Evolutionary conservation across 1,284 basidiomycete species (phyloP).

Genomic region (Hemileccinum hortonii): DNA sequence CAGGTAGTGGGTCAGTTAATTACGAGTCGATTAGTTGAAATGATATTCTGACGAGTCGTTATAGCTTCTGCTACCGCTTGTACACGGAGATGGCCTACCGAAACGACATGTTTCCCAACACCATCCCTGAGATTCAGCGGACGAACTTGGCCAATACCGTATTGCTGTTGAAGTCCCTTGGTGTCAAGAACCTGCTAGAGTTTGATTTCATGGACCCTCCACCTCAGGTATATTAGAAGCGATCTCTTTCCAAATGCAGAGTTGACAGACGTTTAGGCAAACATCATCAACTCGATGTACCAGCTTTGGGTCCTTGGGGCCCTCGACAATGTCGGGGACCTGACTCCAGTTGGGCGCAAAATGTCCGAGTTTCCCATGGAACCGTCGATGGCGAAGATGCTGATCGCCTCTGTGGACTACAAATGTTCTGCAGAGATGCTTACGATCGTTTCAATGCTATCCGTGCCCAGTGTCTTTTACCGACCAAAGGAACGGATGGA

Average conservation of each 20-base stretch:
- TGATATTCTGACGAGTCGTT: slow-evolving; percentile 10
- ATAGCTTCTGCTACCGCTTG: slow-evolving; percentile 88
- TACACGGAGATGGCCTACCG: slow-evolving; percentile 85
- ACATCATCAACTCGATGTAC: slow-evolving; percentile 98
- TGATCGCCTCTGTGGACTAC: slow-evolving; percentile 93
- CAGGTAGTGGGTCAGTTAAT: slow-evolving; percentile 79
- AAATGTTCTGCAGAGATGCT: slow-evolving; percentile 94
- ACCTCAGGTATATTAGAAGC: slow-evolving; percentile 58
- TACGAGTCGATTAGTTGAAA: not conserved
- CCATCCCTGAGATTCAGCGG: slow-evolving; percentile 97
- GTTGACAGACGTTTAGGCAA: slow-evolving; percentile 53
- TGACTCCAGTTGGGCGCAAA: slow-evolving; percentile 89
- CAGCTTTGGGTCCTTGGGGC: slow-evolving; percentile 99
- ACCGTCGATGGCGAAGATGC: slow-evolving; percentile 97
- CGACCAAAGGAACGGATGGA: slow-evolving; percentile 94
- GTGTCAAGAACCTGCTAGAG: slow-evolving; percentile 95
- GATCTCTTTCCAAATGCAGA: slow-evolving; percentile 50
- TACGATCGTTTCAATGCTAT: slow-evolving; percentile 98
- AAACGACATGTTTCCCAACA: slow-evolving; percentile 89
- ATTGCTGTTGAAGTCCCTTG: slow-evolving; percentile 88
- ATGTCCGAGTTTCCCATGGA: slow-evolving; percentile 99
- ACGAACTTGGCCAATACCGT: slow-evolving; percentile 98
- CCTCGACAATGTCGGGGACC: slow-evolving; percentile 94
- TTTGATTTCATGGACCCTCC: slow-evolving; percentile 99
- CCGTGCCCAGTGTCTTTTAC: slow-evolving; percentile 96